Base-by-base conservation (phyloP, 2,329 filamentous ascomycete genomes). In the Talaromyces sp. region DNA sequence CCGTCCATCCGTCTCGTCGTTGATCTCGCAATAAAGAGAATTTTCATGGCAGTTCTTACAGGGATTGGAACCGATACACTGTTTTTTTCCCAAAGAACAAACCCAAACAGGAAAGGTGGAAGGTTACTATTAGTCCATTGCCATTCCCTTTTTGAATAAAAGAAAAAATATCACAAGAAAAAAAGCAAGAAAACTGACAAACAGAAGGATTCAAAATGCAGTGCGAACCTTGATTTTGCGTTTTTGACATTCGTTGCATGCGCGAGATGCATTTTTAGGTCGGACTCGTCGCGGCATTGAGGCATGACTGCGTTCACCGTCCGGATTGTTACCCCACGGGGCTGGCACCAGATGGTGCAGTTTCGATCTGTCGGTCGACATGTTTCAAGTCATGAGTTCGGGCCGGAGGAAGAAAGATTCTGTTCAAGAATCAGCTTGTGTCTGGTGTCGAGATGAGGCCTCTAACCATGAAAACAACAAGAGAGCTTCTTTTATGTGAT, bases 221-320 rank as follows among this genome's bases (percentile, higher is more conserved):
- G 35, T 42, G 3, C 62, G 35, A 60, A 63, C 62, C 62, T 63
- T 63, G 39, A 63, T 63, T 63, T 63, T 63, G 28, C 62, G 62
- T 56, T 63, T 63, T 57, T 63, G 62, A 25, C 62, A 63, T 42
- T 63, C 62, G 42, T 55, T 63, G 50, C 62, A 63, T 46, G 62
- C 62, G 28, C 62, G 62, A 31, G 62, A 63, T 28, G 62, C 62
- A 12, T 63, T 63, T 35, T 63, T 63, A 16, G 62, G 57, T 31
- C 62, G 57, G 18, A 57, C 62, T 25, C 58, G 57, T 5, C 62
- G 62, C 14, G 62, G 57, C 31, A 63, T 46, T 16, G 42, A 33
- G n/a, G 48, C n/a, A 31, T 60, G 58, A 33, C 48, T 55, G 12
- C 62, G 62, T 35, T 63, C 57, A n/a, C 52, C 42, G 16, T 55